These are phyloP conservation scores for Puccinia sorghi DNA, from an alignment of 1,284 basidiomycete genomes.

Conservation along the genomic window DNA sequence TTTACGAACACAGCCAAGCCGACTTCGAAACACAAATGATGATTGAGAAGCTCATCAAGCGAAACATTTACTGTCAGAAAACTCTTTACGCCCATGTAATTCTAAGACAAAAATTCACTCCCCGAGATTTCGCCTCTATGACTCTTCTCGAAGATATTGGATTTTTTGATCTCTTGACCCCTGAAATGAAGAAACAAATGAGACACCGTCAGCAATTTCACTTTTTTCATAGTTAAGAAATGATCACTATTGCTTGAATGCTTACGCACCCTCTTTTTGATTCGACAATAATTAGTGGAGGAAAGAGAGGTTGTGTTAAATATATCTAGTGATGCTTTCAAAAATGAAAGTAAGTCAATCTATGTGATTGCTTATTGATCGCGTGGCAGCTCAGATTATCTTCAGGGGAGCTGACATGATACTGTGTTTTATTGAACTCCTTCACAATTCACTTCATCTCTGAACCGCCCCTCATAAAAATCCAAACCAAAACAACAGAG, in stretches of 20 bases:
- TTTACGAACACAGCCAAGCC: conserved; percentile 22
- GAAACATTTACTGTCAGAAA: conserved; percentile 27
- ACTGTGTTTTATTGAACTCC: not conserved
- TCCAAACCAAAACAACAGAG: not conserved
- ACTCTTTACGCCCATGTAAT: conserved; percentile 36
- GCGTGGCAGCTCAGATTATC: too few species aligned
- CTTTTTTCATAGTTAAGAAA: not conserved
- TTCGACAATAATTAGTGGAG: not conserved
- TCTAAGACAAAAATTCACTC: conserved; percentile 19
- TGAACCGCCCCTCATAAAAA: not conserved
- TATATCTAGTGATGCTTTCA: not conserved
- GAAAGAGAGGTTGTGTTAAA: conserved; percentile 1
- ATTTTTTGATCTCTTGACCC: conserved; percentile 25
- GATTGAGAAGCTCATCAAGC: conserved; percentile 25
- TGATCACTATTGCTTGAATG: not conserved
- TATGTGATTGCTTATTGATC: not conserved
- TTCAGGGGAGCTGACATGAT: not conserved
- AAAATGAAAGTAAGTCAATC: conserved; percentile 13
- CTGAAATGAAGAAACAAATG: conserved; percentile 20
- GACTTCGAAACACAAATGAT: conserved; percentile 15
- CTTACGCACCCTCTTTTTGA: not conserved
- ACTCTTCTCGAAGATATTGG: conserved; percentile 24
- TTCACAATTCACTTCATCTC: not conserved
- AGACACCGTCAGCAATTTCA: not conserved
- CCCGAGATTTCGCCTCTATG: conserved; percentile 1